Percentiles rank a stretch among this genome's conserved stretches.
These are phyloP conservation scores for Proteromonas lacertae DNA, from an alignment of 352 stramenopile genomes.

Conservation along the genomic window DNA sequence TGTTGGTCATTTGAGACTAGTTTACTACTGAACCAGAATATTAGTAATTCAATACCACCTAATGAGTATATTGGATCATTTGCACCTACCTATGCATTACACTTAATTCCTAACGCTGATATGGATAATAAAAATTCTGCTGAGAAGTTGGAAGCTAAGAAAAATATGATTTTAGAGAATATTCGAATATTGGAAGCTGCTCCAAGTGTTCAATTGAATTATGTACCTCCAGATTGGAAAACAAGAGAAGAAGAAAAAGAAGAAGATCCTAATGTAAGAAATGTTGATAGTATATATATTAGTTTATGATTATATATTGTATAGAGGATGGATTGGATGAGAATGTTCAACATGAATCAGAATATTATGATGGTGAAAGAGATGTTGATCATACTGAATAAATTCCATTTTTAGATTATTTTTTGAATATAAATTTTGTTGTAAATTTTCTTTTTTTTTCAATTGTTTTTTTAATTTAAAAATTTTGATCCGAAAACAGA, in stretches of 20 bases:
- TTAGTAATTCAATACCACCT: constrained; percentile 77
- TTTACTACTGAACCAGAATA: constrained; percentile 31
- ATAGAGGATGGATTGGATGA: too few species aligned
- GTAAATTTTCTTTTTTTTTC: too few species aligned
- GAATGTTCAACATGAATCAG: too few species aligned
- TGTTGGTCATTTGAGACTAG: constrained; percentile 89
- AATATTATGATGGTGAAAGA: too few species aligned
- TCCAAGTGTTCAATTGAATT: constrained; percentile 73
- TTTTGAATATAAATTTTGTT: too few species aligned
- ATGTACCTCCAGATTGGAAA: constrained; percentile 29
- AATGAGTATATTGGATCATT: constrained; percentile 99
- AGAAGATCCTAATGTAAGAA: too few species aligned
- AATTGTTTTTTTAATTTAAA: too few species aligned
- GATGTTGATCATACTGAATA: too few species aligned
- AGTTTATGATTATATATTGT: too few species aligned
- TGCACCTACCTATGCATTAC: constrained; percentile 75
- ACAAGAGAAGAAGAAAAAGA: background rate
- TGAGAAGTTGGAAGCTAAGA: constrained; percentile 18
- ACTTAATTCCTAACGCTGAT: constrained; percentile 39
- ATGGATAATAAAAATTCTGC: constrained; percentile 20
- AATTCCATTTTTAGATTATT: too few species aligned
- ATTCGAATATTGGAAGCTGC: constrained; percentile 66
- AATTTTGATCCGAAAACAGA: too few species aligned
- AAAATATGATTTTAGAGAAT: constrained; percentile 49
- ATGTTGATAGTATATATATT: too few species aligned